Percentiles rank a stretch among this genome's conserved stretches.
Conservation (phyloP, 805 yeast genomes). For the Candida germanica region DNA sequence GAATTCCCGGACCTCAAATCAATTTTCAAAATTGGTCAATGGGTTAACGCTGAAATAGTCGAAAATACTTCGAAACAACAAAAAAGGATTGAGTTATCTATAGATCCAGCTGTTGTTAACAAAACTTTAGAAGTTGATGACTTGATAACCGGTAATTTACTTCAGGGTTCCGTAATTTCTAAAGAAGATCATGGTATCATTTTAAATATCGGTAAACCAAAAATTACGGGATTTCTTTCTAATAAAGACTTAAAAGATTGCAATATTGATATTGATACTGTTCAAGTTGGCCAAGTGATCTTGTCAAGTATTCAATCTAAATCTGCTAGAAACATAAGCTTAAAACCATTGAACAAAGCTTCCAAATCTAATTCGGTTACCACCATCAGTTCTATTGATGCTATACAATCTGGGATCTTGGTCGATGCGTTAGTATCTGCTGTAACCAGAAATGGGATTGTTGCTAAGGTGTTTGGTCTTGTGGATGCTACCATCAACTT, state of each 20-base stretch:
- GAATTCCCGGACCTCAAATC: slow-evolving; percentile 55
- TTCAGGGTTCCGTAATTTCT: slow-evolving; percentile 77
- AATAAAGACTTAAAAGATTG: slow-evolving; percentile 54
- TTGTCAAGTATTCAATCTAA: slow-evolving; percentile 52
- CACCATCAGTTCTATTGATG: slow-evolving; percentile 69
- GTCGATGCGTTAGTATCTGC: slow-evolving; percentile 72
- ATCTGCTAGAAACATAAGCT: slow-evolving; percentile 54
- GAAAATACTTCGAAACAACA: slow-evolving; percentile 41
- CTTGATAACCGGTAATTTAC: slow-evolving; percentile 52
- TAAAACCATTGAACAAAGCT: slow-evolving; percentile 43
- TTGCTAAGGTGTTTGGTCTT: slow-evolving; percentile 72
- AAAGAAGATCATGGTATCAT: slow-evolving; percentile 92
- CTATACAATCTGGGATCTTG: slow-evolving; percentile 80
- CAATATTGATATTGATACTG: slow-evolving; percentile 20
- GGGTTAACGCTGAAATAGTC: slow-evolving; percentile 79
- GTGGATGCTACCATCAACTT: slow-evolving; percentile 68
- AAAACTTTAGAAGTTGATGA: slow-evolving; percentile 61
- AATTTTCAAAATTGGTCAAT: slow-evolving; percentile 71
- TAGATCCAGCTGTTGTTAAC: slow-evolving; percentile 76
- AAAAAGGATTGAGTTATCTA: slow-evolving; percentile 65
- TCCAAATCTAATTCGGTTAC: slow-evolving; percentile 46
- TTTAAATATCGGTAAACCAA: slow-evolving; percentile 61
- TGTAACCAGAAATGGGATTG: slow-evolving; percentile 57
- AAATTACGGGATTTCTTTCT: slow-evolving; percentile 68
- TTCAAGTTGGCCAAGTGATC: slow-evolving; percentile 65